Evolutionary conservation across 768 basidiomycete genomes (phyloP).

Genomic region (Boletus vermiculosoides): DNA sequence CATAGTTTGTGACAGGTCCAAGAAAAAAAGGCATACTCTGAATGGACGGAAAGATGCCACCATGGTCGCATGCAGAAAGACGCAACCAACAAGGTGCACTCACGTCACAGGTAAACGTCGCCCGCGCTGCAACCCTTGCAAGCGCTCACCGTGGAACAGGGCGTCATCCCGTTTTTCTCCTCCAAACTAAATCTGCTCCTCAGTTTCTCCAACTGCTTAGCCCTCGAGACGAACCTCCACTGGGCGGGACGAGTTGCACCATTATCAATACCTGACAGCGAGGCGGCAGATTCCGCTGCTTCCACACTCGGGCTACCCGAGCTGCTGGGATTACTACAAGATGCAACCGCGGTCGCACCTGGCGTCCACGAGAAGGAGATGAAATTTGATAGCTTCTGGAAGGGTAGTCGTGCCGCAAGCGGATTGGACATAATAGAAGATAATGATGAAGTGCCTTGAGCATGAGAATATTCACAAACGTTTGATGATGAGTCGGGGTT

Average conservation of each 20-base stretch:
- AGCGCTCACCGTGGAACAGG: slow-evolving; percentile 26
- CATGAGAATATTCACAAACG: slow-evolving; percentile 27
- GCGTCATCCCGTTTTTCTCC: slow-evolving; percentile 13
- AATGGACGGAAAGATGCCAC: slow-evolving; percentile 8
- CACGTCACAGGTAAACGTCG: slow-evolving; percentile 30
- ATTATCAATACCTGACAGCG: slow-evolving; percentile 9
- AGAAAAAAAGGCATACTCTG: slow-evolving; percentile 10
- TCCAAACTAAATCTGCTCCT: slow-evolving; percentile 51
- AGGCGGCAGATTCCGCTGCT: slow-evolving; percentile 9
- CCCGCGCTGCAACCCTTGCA: slow-evolving; percentile 29
- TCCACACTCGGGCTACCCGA: slow-evolving; percentile 11
- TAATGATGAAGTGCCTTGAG: slow-evolving; percentile 37
- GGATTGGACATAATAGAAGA: slow-evolving; percentile 53
- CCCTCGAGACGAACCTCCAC: slow-evolving; percentile 55
- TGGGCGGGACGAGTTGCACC: slow-evolving; percentile 14
- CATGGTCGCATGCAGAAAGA: slow-evolving; percentile 3
- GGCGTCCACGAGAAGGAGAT: slow-evolving; percentile 52
- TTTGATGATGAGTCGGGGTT: slow-evolving; percentile 15
- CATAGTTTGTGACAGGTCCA: slow-evolving; percentile 9
- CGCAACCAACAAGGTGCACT: slow-evolving; percentile 10
- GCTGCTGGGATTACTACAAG: slow-evolving; percentile 22
- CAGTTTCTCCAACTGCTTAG: slow-evolving; percentile 66
- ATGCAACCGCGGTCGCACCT: slow-evolving; percentile 34
- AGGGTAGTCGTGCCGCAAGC: slow-evolving; percentile 54
- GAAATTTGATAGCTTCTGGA: slow-evolving; percentile 60